Evolutionary conservation across 805 yeast genomes (phyloP).

Genomic region (Kuraishia cidri): DNA sequence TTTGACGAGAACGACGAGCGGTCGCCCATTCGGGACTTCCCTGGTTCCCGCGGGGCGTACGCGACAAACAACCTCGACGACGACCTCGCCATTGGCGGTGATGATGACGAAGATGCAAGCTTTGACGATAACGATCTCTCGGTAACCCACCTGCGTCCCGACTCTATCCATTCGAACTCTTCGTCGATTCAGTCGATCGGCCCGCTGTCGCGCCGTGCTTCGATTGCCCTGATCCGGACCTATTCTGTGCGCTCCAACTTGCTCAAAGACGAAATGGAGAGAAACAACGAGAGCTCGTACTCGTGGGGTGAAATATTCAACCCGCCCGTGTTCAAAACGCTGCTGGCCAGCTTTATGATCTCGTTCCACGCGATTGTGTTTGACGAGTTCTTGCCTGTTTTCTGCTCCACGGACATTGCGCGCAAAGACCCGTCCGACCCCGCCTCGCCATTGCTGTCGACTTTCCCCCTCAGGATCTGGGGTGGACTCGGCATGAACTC

Average conservation of each 20-base stretch:
- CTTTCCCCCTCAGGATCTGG: constrained; percentile 36
- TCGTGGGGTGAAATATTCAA: constrained; percentile 10
- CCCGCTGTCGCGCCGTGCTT: not conserved
- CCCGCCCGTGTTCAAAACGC: constrained; percentile 5
- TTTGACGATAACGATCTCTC: not conserved
- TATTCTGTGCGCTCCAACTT: not conserved
- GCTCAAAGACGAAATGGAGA: constrained; percentile 3
- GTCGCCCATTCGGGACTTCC: not conserved
- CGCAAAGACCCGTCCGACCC: constrained; percentile 1
- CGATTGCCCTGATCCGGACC: not conserved
- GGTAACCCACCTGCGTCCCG: no score
- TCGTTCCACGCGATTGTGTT: constrained; percentile 40
- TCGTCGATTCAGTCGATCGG: not conserved
- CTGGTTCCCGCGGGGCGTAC: not conserved
- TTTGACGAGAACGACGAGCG: not conserved
- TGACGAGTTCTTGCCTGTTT: constrained; percentile 48
- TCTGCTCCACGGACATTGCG: constrained; percentile 24
- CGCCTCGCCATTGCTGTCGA: constrained; percentile 12
- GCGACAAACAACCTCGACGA: not conserved
- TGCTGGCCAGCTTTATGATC: constrained; percentile 26
- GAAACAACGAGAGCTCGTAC: constrained; percentile 3
- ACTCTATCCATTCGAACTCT: not conserved
- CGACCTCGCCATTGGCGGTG: not conserved
- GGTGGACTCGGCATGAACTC: constrained; percentile 47
- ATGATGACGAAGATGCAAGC: not conserved